Conservation (phyloP, 2,329 filamentous ascomycete genomes). For the Pseudopithomyces maydicus region DNA sequence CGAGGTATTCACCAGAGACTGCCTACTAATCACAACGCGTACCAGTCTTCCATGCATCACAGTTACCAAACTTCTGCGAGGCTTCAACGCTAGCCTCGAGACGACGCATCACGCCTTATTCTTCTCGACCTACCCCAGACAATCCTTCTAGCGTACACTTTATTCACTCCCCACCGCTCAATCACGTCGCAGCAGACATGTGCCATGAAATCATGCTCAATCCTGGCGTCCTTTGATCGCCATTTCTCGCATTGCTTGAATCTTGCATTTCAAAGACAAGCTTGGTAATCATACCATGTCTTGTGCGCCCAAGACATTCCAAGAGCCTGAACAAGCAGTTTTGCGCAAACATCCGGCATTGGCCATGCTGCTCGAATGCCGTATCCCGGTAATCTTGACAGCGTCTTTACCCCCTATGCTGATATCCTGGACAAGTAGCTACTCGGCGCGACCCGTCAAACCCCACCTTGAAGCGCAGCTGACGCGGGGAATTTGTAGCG, state of each 20-base stretch:
- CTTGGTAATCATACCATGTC: conserved; percentile 2
- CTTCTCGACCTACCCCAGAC: not conserved
- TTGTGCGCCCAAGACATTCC: no score
- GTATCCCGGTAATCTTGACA: no score
- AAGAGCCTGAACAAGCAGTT: no score
- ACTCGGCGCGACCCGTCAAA: not conserved
- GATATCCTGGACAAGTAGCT: no score
- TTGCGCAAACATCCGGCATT: no score
- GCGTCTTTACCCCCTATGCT: no score
- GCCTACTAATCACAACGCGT: not conserved
- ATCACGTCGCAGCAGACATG: not conserved
- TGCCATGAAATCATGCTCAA: not conserved
- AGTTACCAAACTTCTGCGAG: not conserved
- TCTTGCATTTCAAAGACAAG: no score
- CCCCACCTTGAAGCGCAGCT: not conserved
- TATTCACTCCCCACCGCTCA: no score
- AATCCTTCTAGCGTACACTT: not conserved
- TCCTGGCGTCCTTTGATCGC: not conserved
- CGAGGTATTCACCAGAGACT: not conserved
- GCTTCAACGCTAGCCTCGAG: not conserved
- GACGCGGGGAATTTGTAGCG: no score
- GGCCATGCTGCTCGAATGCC: not conserved
- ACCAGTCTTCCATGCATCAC: not conserved
- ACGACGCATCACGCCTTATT: not conserved
- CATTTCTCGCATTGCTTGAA: not conserved